Evolutionary conservation across 257 asterid genomes (phyloP).

Genomic region (Nicotiana tabacum): DNA sequence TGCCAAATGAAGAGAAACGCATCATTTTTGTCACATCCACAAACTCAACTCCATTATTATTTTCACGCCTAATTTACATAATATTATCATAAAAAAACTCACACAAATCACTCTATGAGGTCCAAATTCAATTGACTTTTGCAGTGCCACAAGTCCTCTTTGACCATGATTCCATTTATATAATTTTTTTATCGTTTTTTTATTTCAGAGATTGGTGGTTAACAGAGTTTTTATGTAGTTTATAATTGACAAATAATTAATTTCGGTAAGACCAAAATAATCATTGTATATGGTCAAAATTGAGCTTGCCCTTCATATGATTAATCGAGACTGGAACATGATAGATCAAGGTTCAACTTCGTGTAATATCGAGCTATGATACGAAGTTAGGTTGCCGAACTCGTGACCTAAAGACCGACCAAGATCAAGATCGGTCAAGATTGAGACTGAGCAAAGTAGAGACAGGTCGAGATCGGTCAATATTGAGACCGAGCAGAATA

Average conservation of each 20-base stretch:
- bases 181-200: not conserved
- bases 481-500: too few relatives aligned
- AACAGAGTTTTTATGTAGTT: not conserved
- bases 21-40: not conserved
- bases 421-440: too few relatives aligned
- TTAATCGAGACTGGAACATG: too few relatives aligned
- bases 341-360: too few relatives aligned
- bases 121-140: not conserved
- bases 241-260: not conserved
- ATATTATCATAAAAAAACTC: not conserved
- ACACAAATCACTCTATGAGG: not conserved
- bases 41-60: not conserved
- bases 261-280: not conserved
- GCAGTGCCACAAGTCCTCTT: not conserved
- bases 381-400: too few relatives aligned
- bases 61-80: not conserved
- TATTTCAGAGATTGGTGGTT: not conserved
- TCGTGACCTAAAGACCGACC: too few relatives aligned
- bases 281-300: too few relatives aligned
- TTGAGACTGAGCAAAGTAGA: too few relatives aligned
- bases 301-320: too few relatives aligned
- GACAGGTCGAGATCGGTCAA: too few relatives aligned
- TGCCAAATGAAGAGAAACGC: not conserved
- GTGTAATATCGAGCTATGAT: too few relatives aligned
- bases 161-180: not conserved